phyloP scores from a whole-genome alignment of 1,284 basidiomycete genomes.

The Lignosus rhinocerotis region DNA sequence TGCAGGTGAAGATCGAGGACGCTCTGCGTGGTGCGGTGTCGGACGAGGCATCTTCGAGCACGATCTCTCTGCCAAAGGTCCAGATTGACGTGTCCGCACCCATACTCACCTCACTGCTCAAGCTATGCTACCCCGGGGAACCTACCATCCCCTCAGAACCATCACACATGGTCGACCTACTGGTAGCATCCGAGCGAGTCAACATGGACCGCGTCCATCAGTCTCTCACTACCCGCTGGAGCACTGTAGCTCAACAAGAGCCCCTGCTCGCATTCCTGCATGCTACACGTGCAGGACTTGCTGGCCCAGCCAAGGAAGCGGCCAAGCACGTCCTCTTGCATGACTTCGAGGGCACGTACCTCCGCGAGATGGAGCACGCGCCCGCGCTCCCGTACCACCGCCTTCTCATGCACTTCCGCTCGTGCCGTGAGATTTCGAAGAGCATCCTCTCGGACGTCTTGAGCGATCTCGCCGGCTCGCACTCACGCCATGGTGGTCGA shows the following conservation, averaged over 20 bases:
- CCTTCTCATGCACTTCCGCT: constrained; percentile 11
- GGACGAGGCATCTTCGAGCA: background rate
- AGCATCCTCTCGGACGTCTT: background rate
- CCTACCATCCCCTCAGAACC: background rate
- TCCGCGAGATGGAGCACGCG: constrained; percentile 6
- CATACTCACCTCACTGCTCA: background rate
- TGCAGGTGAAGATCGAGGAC: background rate
- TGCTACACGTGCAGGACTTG: background rate
- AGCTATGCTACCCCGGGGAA: constrained; percentile 1
- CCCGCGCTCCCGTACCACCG: constrained; percentile 11
- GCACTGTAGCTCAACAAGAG: background rate
- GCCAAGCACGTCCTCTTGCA: background rate
- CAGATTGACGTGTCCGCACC: background rate
- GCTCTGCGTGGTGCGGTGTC: background rate
- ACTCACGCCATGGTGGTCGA: too few relatives aligned
- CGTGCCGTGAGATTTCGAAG: constrained; percentile 1
- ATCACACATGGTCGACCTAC: background rate
- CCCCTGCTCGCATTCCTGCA: constrained; percentile 8
- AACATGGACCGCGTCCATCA: background rate
- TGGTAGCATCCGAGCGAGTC: background rate
- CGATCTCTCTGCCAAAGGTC: background rate
- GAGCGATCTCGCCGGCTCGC: background rate
- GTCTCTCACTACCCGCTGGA: background rate
- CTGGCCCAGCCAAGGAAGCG: background rate
- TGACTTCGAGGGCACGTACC: background rate